Conservation (phyloP, 164 flowering plant species). For the Vitis rupestris region DNA sequence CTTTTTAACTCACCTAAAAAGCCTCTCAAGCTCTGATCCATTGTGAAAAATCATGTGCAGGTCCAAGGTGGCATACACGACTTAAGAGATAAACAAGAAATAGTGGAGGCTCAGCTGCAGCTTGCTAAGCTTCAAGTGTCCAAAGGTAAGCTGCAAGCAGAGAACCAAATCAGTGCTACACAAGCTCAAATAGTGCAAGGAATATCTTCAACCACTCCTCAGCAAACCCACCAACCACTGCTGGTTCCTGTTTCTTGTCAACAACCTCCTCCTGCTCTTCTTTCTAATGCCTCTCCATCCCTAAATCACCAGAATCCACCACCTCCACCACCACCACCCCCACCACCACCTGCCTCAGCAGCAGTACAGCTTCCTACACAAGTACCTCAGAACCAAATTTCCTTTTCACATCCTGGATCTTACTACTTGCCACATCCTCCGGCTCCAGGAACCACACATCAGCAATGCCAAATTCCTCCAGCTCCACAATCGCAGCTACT, state of each 20-base stretch:
- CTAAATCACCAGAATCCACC: constrained; percentile 5
- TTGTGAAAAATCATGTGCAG: constrained; percentile 16
- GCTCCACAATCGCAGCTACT: constrained; percentile 13
- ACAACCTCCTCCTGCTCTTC: constrained; percentile 9
- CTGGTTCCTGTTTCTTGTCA: constrained; percentile 8
- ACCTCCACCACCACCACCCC: background rate
- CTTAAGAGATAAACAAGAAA: constrained; percentile 35
- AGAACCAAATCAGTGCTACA: background rate
- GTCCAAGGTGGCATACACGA: constrained; percentile 23
- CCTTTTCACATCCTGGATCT: constrained; percentile 11
- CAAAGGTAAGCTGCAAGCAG: constrained; percentile 9
- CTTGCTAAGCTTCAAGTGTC: constrained; percentile 25
- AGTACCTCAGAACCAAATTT: background rate
- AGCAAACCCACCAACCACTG: constrained; percentile 8
- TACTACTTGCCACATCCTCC: background rate
- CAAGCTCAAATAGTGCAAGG: constrained; percentile 2
- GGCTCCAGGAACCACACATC: constrained; percentile 8
- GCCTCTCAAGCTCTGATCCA: background rate
- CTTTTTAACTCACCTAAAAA: too few species aligned
- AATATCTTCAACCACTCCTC: constrained; percentile 9
- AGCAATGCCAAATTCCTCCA: constrained; percentile 2
- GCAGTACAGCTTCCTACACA: constrained; percentile 14
- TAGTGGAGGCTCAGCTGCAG: constrained; percentile 25
- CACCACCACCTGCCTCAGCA: background rate
- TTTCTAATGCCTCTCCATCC: constrained; percentile 2